Base-by-base conservation (phyloP, 2,329 filamentous ascomycete species). In the Paramyrothecium sp. region DNA sequence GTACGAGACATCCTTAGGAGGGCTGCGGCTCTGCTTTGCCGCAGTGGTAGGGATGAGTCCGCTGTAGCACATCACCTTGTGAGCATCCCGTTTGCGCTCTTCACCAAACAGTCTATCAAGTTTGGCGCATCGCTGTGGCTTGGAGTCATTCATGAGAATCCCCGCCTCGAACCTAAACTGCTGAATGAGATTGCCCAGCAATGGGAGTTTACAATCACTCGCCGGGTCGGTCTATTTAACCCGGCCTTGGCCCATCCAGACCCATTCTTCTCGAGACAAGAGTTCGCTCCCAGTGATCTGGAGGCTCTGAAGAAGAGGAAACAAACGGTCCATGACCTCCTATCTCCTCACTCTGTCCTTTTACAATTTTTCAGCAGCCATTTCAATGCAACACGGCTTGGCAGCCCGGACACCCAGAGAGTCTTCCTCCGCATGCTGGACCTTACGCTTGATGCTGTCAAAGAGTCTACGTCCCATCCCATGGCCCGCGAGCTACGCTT, bases 91-190 rank as follows among this genome's bases (percentile, higher is more conserved):
- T 99, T 99, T 73, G 85, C 86, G 46, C 85, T 97, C 51, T 98
- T 99, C 71, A 96, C 90, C 5, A 97, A 96, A 71, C 90, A 96
- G 67, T 95, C 93, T 2, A 95, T 99, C 71, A 96, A 97, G 70
- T 85, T 98, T 53, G 96, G 95, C 7, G 90, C 97, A 38, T 97
- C 95, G 3, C 79, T 99, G 7, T 99, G 95, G 95, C 86, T 97
- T 59, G 95, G 95, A 23, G 91, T 98, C 16, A 96, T 98, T 67
- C 95, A 98, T 66, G 95, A 99, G 71, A 98, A 97, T 67, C 91
- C 93, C 3, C 84, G 85, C 56, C 88, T 97, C 73, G 92, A 97
- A 72, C 85, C 94, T 10, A 88, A 92, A 59, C 86, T 99, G 56
- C 76, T 99, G 33, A 88, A 87, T 54, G 92, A 96, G 70, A 91